Evolutionary conservation across 2,329 filamentous ascomycete species (phyloP), one percentile per base, ranked within the genome.

Genomic region (Epichloe aotearoae): DNA sequence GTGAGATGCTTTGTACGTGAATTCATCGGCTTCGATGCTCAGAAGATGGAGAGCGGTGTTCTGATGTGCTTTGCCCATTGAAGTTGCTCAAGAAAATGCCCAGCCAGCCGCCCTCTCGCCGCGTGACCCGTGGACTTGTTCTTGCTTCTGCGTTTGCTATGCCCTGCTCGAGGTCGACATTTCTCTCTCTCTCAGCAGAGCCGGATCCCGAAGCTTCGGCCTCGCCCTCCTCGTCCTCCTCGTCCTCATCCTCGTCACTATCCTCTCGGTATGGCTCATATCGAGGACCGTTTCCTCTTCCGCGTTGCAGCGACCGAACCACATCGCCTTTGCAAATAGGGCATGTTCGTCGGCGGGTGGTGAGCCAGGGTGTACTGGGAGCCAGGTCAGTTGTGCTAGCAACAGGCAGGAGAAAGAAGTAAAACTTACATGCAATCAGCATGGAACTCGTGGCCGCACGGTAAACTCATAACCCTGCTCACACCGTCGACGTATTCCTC

Each of bases 241-340:
- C 73, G 1, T 76, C 72, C 19, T 52, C 51, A 20, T 64, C 60
- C 2, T 66, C 71, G 23, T 72, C 70, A 37, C 69, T 71, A 45
- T 76, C 74, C 50, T 79, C 76, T n/a, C 66, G 72, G 53, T 78
- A 79, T 2, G 74, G 68, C 44, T 77, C 76, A 52, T 79, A 78
- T 34, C 73, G 68, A 15, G 75, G 74, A 40, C 68, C 71, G 3
- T 74, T 76, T 5, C 74, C 67, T 14, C 72, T 69, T 10, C 74
- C 73, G 34, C 72, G 74, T 17, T 81, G 76, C 56, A 88, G 66
- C 8, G 79, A 82, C 33, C 78, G 73, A 15, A 98, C 91, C 37
- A 98, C 93, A 63, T 98, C 93, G 46, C 90, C 89, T 71, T 98
- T 98, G 72, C 93, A 98, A 54, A 98, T 97, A 1, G 93, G 93